These are phyloP conservation scores for Papiliotrema nemorosa DNA, from an alignment of 1,284 basidiomycete species.

Conservation along the genomic window DNA sequence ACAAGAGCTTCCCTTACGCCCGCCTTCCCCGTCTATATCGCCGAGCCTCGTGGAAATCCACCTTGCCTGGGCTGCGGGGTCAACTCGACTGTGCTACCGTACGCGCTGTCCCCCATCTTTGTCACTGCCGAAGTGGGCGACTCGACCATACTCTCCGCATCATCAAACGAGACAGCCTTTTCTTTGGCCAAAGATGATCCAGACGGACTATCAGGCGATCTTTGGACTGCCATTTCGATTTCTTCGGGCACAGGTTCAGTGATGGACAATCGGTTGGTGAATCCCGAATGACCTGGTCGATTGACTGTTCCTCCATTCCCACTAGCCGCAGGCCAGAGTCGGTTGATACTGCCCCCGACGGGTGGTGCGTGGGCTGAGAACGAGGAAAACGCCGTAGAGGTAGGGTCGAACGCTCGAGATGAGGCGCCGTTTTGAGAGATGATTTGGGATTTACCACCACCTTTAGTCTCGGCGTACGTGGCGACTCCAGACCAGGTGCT, in stretches of 20 bases:
- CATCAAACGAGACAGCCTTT: slow-evolving; percentile 4
- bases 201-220: not conserved
- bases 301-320: not conserved
- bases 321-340: not conserved
- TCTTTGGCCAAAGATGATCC: not conserved
- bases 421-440: slow-evolving; percentile 6
- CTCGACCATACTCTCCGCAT: slow-evolving; percentile 2
- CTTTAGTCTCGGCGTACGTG: slow-evolving; percentile 8
- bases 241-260: too few relatives aligned
- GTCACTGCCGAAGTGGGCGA: slow-evolving; percentile 13
- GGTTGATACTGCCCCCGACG: slow-evolving; percentile 8
- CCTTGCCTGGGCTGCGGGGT: slow-evolving; percentile 16
- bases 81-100: slow-evolving; percentile 23
- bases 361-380: slow-evolving; percentile 13
- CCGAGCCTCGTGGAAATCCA: slow-evolving; percentile 4
- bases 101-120: slow-evolving; percentile 11
- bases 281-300: slow-evolving; percentile 13
- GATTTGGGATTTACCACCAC: slow-evolving; percentile 7
- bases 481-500: slow-evolving; percentile 31
- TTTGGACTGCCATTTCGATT: slow-evolving; percentile 19
- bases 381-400: slow-evolving; percentile 6
- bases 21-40: not conserved
- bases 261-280: slow-evolving; percentile 24
- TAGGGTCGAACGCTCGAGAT: not conserved
- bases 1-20: not conserved